Percentiles rank a stretch among this genome's conserved stretches.
These are phyloP conservation scores for Fusarium sp. DNA, from an alignment of 2,329 filamentous ascomycete species.

Conservation along the genomic window DNA sequence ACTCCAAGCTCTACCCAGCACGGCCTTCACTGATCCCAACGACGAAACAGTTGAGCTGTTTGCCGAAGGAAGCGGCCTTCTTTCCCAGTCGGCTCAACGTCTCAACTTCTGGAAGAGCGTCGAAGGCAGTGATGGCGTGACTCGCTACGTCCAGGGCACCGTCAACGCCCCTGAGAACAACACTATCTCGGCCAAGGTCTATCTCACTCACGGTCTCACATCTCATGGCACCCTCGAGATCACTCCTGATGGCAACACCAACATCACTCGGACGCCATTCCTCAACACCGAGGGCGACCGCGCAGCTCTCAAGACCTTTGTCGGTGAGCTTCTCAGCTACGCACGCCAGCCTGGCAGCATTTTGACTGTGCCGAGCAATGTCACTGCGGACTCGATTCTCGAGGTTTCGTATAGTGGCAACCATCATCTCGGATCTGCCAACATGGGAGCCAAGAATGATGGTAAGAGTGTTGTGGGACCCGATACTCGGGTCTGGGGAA, in stretches of 20 bases:
- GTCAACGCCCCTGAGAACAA: conserved; percentile 59
- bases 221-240: conserved; percentile 61
- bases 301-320: conserved; percentile 46
- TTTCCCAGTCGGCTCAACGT: conserved; percentile 60
- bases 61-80: conserved; percentile 55
- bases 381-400: conserved; percentile 45
- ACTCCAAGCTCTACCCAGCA: conserved; percentile 36
- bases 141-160: conserved; percentile 59
- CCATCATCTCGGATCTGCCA: conserved; percentile 51
- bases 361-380: conserved; percentile 41
- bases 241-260: conserved; percentile 56
- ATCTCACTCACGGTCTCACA: conserved; percentile 64
- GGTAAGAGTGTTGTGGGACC: conserved; percentile 52
- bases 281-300: conserved; percentile 52
- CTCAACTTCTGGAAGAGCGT: conserved; percentile 63
- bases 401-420: conserved; percentile 45
- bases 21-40: conserved; percentile 48
- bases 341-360: conserved; percentile 41
- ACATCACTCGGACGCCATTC: conserved; percentile 56
- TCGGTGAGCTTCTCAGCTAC: conserved; percentile 48
- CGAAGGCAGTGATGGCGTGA: conserved; percentile 55
- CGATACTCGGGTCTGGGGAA: conserved; percentile 52
- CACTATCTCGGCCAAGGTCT: conserved; percentile 61
- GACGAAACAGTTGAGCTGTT: conserved; percentile 50
- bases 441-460: conserved; percentile 51